Evolutionary conservation across 345 rosid species (phyloP).

Genomic region (Camelina laxa): DNA sequence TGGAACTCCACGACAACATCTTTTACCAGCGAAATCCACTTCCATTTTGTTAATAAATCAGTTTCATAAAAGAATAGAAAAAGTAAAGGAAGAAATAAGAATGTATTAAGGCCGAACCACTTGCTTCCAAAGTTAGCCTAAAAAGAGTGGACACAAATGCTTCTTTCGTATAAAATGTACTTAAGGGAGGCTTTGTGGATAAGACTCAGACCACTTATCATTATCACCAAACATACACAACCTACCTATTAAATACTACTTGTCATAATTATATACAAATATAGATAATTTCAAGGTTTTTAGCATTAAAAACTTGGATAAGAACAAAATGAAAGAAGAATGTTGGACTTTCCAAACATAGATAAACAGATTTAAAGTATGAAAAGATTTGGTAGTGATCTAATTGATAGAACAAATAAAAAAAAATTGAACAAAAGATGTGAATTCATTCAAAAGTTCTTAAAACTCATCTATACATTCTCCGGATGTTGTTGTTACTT

Average conservation of each 20-base stretch:
- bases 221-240: conserved; percentile 12
- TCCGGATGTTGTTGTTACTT: conserved; percentile 26
- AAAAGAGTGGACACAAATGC: conserved; percentile 20
- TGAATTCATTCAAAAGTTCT: conserved; percentile 11
- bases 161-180: neutral
- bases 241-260: conserved; percentile 12
- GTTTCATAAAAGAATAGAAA: neutral
- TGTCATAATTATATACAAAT: conserved; percentile 1
- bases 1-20: neutral
- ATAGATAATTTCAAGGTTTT: neutral
- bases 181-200: neutral
- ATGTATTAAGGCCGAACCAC: neutral
- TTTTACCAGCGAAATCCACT: neutral
- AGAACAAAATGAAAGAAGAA: neutral
- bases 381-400: neutral
- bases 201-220: conserved; percentile 15
- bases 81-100: neutral
- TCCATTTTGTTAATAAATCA: neutral
- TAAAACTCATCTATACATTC: conserved; percentile 38
- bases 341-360: conserved; percentile 3
- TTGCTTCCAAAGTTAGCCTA: neutral
- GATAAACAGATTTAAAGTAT: neutral
- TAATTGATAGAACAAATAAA: neutral
- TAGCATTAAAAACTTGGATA: conserved; percentile 6
- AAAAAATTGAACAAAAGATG: neutral